Conservation (phyloP, 1,284 basidiomycete genomes). For the Cyathus olla region DNA sequence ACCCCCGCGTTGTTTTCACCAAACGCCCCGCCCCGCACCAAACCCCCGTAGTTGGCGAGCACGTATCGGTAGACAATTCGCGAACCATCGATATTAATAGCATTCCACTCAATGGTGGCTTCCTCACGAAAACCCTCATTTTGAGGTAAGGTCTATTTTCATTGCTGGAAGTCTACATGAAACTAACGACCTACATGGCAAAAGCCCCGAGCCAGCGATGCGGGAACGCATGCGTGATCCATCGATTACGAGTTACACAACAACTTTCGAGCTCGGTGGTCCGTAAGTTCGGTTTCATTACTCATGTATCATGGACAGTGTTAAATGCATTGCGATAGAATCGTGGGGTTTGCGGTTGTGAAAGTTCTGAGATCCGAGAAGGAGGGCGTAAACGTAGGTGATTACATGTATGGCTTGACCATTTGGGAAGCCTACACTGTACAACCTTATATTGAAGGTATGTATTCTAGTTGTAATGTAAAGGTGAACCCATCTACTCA, state of each 20-base stretch:
- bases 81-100: constrained; percentile 57
- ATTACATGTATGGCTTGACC: constrained; percentile 26
- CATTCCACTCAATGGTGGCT: constrained; percentile 55
- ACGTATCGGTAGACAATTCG: constrained; percentile 50
- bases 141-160: constrained; percentile 16
- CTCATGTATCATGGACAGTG: background rate
- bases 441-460: constrained; percentile 33
- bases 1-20: constrained; percentile 14
- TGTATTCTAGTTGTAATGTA: background rate
- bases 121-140: constrained; percentile 56
- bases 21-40: constrained; percentile 8
- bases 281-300: background rate
- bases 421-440: constrained; percentile 38
- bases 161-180: background rate
- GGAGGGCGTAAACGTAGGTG: constrained; percentile 4
- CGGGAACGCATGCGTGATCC: constrained; percentile 31
- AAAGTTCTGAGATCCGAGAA: constrained; percentile 15
- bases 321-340: constrained; percentile 7
- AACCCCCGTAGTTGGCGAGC: constrained; percentile 35
- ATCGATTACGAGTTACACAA: constrained; percentile 20
- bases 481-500: background rate
- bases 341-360: constrained; percentile 27
- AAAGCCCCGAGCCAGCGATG: constrained; percentile 16
- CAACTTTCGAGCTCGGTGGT: constrained; percentile 2
- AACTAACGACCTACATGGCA: too few relatives aligned